Percentiles rank a stretch among this genome's conserved stretches.
Evolutionary conservation across 2,329 filamentous ascomycete species (phyloP).

Genomic region (Gremmenia infestans): DNA sequence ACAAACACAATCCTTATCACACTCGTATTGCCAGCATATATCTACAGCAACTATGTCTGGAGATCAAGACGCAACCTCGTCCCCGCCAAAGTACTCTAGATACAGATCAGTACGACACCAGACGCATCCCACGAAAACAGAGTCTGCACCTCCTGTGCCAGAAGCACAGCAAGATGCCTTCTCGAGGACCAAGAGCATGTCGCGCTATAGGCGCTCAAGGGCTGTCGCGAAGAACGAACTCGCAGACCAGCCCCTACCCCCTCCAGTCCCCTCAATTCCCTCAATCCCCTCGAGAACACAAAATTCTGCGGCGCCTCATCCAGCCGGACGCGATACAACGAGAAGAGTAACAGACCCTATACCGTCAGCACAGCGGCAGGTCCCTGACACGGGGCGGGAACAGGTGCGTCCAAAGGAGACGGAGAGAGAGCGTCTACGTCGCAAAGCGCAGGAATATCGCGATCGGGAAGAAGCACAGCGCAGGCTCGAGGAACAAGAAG

Average conservation of each 20-base stretch:
- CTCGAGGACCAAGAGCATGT: constrained; percentile 33
- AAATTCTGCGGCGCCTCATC: neutral
- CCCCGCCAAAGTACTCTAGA: constrained; percentile 45
- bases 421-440: constrained; percentile 18
- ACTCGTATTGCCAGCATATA: too few relatives aligned
- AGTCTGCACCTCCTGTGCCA: constrained; percentile 20
- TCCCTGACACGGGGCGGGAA: neutral
- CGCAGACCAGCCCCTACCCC: neutral
- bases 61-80: constrained; percentile 12
- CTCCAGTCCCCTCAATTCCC: constrained; percentile 14
- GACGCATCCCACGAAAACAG: constrained; percentile 21
- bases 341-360: constrained; percentile 19
- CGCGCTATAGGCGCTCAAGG: constrained; percentile 33
- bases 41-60: constrained; percentile 16
- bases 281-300: neutral
- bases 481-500: constrained; percentile 1
- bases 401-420: constrained; percentile 13
- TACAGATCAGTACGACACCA: constrained; percentile 51
- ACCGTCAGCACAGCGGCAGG: constrained; percentile 2
- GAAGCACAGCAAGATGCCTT: constrained; percentile 31
- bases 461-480: constrained; percentile 9
- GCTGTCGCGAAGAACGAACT: constrained; percentile 5
- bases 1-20: neutral
- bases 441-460: constrained; percentile 16
- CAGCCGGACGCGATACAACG: constrained; percentile 2